Base-by-base conservation (phyloP, 257 asterid species). In the Salvia miltiorrhiza region DNA sequence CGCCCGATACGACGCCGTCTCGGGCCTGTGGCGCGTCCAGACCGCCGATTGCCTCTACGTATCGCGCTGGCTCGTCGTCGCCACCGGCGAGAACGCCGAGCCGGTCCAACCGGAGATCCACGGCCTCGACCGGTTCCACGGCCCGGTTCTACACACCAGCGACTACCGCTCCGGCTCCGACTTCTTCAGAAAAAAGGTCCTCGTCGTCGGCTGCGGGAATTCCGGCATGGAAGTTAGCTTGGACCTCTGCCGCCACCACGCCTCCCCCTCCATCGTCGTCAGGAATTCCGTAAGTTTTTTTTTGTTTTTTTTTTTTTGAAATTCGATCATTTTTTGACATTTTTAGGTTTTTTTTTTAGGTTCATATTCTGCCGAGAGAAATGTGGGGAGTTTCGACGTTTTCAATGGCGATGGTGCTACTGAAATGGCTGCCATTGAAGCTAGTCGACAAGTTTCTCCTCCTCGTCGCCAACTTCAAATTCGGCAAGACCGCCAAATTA, bases 141-240 rank as follows among this genome's bases (percentile, higher is more conserved):
- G 98, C 13, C 70, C 78, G 3, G 77, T 90, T 5, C 12, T 84
- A 43, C 98, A 93, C 40, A 87, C 97, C 0, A 78, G 93, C 54
- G 74, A 14, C 2, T 93, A 93, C 66, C 81, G 75, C 3, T 78
- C 90, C 20, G 98, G 96, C 44, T 78, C 80, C 2, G 90, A 76
- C 63, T 93, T 83, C n/a, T 37, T 4, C 10, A 1, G 77, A 79
- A 83, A 79, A 10, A 84, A 66, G 49, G 96, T 92, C 40, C 45
- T 92, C 17, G 96, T 92, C 0, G 76, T 92, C 9, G 98, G 98
- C 0, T 92, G 97, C 58, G 98, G 98, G 0, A 93, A 93, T 76
- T 93, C 98, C 4, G 98, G 98, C 1, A 93, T 93, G 98, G 98
- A 93, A 78, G 97, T 93, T 44, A 79, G 96, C 66, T 79, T 93